These are phyloP conservation scores for Trichoderma asperellum DNA, from an alignment of 2,329 filamentous ascomycete species.

Conservation along the genomic window DNA sequence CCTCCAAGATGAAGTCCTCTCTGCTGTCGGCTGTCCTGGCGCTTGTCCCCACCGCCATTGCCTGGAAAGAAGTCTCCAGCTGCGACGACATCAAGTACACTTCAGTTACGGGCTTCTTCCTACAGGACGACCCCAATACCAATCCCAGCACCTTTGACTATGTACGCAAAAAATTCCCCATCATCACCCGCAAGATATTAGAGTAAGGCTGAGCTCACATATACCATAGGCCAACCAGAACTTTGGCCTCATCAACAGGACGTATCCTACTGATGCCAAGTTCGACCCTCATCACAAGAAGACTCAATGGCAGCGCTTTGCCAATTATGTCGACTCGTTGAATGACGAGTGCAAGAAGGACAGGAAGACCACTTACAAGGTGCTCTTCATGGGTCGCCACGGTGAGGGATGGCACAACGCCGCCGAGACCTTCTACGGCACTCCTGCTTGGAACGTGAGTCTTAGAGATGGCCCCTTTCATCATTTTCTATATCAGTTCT, in stretches of 20 bases:
- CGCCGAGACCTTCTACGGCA: conserved; percentile 69
- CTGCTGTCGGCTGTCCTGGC: conserved; percentile 39
- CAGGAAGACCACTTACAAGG: conserved; percentile 61
- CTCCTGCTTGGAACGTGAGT: conserved; percentile 68
- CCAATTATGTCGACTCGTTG: conserved; percentile 58
- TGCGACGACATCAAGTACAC: conserved; percentile 59
- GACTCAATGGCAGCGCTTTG: conserved; percentile 69
- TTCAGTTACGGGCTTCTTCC: conserved; percentile 64
- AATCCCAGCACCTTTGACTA: conserved; percentile 65
- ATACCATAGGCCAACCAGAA: conserved; percentile 57
- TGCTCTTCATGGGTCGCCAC: conserved; percentile 71
- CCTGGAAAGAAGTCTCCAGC: conserved; percentile 40
- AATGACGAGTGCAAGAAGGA: conserved; percentile 48
- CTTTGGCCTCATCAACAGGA: conserved; percentile 67
- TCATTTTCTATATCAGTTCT: background rate
- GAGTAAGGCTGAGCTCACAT: background rate
- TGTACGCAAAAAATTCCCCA: conserved; percentile 44
- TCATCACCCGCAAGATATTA: conserved; percentile 13
- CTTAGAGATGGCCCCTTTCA: background rate
- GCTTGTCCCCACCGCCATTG: conserved; percentile 37
- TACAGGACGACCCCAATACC: conserved; percentile 64
- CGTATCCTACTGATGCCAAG: conserved; percentile 59
- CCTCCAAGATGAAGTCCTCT: conserved; percentile 41
- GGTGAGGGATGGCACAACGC: conserved; percentile 69
- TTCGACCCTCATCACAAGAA: conserved; percentile 46